Conservation (phyloP, 2,329 filamentous ascomycete genomes). For the Xylariaceae sp. region DNA sequence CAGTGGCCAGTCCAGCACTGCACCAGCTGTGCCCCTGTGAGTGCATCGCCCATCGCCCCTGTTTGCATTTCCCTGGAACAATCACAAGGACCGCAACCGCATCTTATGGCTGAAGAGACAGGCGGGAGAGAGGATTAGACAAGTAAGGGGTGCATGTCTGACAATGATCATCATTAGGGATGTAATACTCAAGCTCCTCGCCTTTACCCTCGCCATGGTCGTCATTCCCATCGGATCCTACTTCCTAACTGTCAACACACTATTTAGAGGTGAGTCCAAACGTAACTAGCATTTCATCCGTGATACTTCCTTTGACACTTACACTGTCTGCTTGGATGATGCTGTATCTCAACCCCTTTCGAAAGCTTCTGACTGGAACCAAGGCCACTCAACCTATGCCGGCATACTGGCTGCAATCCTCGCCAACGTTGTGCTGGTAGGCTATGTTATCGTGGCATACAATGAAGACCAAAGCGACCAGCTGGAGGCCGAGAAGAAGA, state of each 20-base stretch:
- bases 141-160: neutral
- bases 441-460: constrained; percentile 91
- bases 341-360: neutral
- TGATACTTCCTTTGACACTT: neutral
- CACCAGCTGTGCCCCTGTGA: constrained; percentile 81
- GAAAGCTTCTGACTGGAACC: neutral
- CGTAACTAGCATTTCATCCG: neutral
- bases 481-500: constrained; percentile 39
- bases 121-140: neutral
- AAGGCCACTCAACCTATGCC: constrained; percentile 85
- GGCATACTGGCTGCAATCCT: constrained; percentile 82
- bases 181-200: constrained; percentile 86
- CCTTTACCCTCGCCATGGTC: constrained; percentile 90
- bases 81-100: too few relatives aligned
- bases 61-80: neutral
- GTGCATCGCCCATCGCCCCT: constrained; percentile 32
- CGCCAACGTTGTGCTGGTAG: constrained; percentile 86
- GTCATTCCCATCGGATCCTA: constrained; percentile 83
- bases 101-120: neutral
- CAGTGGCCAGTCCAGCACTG: constrained; percentile 57
- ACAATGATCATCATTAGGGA: constrained; percentile 46
- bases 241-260: constrained; percentile 71
- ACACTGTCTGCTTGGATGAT: neutral
- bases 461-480: constrained; percentile 68
- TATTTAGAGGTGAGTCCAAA: constrained; percentile 68